Evolutionary conservation across 1,139 yeast species (phyloP).

Genomic region (Protomyces inundatus): DNA sequence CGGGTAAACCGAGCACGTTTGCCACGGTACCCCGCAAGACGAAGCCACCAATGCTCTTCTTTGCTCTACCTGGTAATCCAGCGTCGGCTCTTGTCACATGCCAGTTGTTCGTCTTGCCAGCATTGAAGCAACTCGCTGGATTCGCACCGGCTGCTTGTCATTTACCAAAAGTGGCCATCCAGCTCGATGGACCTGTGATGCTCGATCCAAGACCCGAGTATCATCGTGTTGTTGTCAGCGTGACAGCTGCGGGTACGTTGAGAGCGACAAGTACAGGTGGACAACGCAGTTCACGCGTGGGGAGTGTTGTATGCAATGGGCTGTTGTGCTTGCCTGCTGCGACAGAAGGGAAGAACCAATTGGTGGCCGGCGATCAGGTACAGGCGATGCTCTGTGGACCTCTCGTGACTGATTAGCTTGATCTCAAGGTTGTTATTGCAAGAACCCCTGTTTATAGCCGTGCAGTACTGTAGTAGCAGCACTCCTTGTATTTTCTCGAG

Average conservation of each 20-base stretch:
- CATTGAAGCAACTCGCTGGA: constrained; percentile 42
- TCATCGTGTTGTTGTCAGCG: constrained; percentile 42
- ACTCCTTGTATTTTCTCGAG: too few species aligned
- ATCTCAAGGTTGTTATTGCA: too few species aligned
- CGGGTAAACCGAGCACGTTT: constrained; percentile 53
- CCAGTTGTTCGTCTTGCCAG: constrained; percentile 47
- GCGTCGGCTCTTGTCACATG: constrained; percentile 49
- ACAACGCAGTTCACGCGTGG: constrained; percentile 49
- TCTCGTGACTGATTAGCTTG: background rate
- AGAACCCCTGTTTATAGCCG: too few species aligned
- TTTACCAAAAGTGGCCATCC: constrained; percentile 4
- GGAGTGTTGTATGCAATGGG: constrained; percentile 47
- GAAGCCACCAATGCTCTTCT: constrained; percentile 35
- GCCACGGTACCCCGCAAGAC: constrained; percentile 40
- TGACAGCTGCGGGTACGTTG: constrained; percentile 33
- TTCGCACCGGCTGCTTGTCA: constrained; percentile 3
- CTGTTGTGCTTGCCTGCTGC: constrained; percentile 42
- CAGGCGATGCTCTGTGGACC: constrained; percentile 6
- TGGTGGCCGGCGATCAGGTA: constrained; percentile 1
- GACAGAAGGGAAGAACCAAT: constrained; percentile 15
- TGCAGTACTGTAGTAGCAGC: too few species aligned
- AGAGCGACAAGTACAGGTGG: constrained; percentile 46
- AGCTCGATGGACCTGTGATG: constrained; percentile 30
- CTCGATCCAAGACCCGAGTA: constrained; percentile 51
- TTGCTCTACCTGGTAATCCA: constrained; percentile 53